Evolutionary conservation across 2,329 filamentous ascomycete genomes (phyloP).

Genomic region (Diaporthe velutina): DNA sequence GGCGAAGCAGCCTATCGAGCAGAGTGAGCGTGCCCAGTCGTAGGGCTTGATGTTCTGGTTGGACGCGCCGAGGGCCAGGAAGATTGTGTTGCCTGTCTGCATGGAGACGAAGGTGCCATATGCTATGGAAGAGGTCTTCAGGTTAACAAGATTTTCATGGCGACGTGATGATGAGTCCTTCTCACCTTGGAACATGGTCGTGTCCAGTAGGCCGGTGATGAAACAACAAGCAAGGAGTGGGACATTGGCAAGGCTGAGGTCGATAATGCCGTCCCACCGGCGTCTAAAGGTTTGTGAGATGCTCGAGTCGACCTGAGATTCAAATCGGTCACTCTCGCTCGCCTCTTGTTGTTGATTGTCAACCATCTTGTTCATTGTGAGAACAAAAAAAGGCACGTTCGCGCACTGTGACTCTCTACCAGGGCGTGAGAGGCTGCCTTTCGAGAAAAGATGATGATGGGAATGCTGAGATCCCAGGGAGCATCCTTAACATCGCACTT

Average conservation of each 20-base stretch:
- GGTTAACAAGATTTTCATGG: not conserved
- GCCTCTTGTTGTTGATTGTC: not conserved
- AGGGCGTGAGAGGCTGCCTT: not conserved
- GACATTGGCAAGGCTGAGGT: slow-evolving; percentile 36
- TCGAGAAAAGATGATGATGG: not conserved
- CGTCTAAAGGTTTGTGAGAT: not conserved
- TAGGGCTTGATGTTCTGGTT: slow-evolving; percentile 54
- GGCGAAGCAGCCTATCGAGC: slow-evolving; percentile 57
- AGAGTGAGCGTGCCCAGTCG: slow-evolving; percentile 58
- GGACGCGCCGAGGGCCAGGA: slow-evolving; percentile 56
- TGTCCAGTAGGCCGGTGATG: slow-evolving; percentile 41
- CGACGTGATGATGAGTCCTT: not conserved
- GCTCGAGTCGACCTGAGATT: not conserved
- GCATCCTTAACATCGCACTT: not conserved
- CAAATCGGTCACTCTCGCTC: not conserved
- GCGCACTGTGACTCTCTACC: not conserved
- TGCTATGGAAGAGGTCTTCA: slow-evolving; percentile 44
- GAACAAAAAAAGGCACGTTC: not conserved
- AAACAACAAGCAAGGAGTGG: slow-evolving; percentile 41
- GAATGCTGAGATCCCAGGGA: not conserved
- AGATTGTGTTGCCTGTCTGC: slow-evolving; percentile 58
- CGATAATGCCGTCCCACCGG: slow-evolving; percentile 21
- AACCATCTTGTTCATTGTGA: not conserved
- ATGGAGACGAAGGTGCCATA: slow-evolving; percentile 59
- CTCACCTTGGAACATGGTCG: slow-evolving; percentile 42